Base-by-base conservation (phyloP, 2,329 filamentous ascomycete genomes). In the Polytolypa hystricis region DNA sequence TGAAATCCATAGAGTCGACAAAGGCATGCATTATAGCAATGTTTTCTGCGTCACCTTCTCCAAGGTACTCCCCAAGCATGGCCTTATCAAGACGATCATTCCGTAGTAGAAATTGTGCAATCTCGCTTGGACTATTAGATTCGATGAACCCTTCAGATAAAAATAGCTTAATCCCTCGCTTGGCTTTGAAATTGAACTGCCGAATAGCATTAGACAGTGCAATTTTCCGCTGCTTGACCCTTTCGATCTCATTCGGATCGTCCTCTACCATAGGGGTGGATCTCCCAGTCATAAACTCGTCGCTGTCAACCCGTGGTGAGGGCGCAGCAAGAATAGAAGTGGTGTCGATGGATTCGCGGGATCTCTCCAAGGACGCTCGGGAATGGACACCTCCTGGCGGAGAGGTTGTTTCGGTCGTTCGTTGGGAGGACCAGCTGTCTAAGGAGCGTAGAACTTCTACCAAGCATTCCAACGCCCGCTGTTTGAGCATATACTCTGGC, bases 11-110 rank as follows among this genome's bases (percentile, higher is more conserved):
- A 14, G 71, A 65, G 50, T 98, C 89, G 9, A 98, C 89, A 58
- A 98, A 98, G 4, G 86, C 84, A 58, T 98, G 91, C 91, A 98
- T 98, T 48, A 85, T 93, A 43, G 89, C 85, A 50, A 98, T 87
- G 53, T 96, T 93, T 53, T 87, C 79, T 2, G 85, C 71, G 8
- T 98, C 89, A 21, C 86, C 91, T 59, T 98, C 91, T 28, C 91
- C 91, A 5, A 98, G 72, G 48, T 82, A 98, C 57, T 98, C 91
- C 49, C 91, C 91, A 30, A 98, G 80, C 53, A 87, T 81, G 4
- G 83, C 77, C 62, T 98, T 98, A 62, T 95, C 84, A 3, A 98
- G 67, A 19, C 79, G 77, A 10, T 94, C 85, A 50, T 91, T 89
- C 20, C 70, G 73, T 6, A 89, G 57, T 14, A 98, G 64, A 55